A percentile compares a stretch with the other conserved stretches of the same genome.
Conservation (phyloP, 148 eudicot genomes). For the Fagopyrum esculentum region DNA sequence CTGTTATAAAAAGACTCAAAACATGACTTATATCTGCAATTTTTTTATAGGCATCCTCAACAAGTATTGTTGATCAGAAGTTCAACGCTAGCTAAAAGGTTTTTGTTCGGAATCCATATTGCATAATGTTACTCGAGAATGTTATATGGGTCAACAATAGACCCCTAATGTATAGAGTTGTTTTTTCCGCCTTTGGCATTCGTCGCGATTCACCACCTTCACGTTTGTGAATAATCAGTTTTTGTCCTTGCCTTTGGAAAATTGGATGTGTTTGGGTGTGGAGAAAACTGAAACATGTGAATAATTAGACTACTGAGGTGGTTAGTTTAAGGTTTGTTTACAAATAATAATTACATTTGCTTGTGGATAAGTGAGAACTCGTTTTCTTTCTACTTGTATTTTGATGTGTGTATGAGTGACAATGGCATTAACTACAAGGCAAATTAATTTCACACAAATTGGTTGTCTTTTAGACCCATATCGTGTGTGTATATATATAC, state of each 20-base stretch:
- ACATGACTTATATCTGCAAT: background rate
- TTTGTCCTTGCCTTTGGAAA: background rate
- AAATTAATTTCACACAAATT: conserved; percentile 5
- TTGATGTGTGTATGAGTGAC: conserved; percentile 11
- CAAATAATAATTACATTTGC: background rate
- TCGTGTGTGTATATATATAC: background rate
- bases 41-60: conserved; percentile 1
- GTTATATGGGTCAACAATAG: background rate
- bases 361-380: conserved; percentile 8
- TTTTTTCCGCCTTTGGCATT: background rate
- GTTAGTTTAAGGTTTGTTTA: background rate
- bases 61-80: background rate
- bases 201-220: conserved; percentile 8
- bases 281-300: conserved; percentile 9
- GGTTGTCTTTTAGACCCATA: conserved; percentile 8
- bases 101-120: background rate
- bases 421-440: conserved; percentile 10
- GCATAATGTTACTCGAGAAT: background rate
- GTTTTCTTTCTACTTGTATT: background rate
- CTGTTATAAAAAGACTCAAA: background rate
- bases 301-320: conserved; percentile 2
- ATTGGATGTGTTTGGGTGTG: conserved; percentile 4
- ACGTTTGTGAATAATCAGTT: conserved; percentile 11
- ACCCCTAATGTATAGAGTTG: conserved; percentile 12
- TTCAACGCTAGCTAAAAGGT: conserved; percentile 5